Percentiles rank a stretch among this genome's conserved stretches.
Evolutionary conservation across 78 protist genomes (phyloP).

Genomic region (Pelomyxa schiedti): DNA sequence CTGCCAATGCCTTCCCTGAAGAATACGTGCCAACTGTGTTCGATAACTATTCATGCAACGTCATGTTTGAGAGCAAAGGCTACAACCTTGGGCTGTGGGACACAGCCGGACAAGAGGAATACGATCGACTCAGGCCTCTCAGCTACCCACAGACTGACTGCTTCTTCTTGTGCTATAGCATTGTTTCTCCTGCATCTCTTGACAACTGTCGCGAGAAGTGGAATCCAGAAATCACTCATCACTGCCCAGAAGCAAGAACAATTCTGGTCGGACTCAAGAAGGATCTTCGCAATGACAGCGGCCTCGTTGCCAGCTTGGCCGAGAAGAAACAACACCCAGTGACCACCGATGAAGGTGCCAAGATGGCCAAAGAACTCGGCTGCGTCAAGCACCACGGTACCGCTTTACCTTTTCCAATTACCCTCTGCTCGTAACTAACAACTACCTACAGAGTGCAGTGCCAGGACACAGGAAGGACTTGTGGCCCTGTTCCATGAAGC

Average conservation of each 20-base stretch:
- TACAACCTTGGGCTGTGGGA: slow-evolving; percentile 87
- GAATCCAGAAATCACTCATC: slow-evolving; percentile 73
- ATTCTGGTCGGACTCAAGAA: slow-evolving; percentile 78
- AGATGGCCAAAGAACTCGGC: slow-evolving; percentile 9
- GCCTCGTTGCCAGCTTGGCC: slow-evolving; percentile 22
- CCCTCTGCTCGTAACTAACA: too few species aligned
- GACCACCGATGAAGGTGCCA: slow-evolving; percentile 16
- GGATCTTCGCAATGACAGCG: slow-evolving; percentile 65
- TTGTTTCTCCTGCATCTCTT: slow-evolving; percentile 57
- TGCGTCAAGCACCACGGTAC: background rate
- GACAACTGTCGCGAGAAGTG: slow-evolving; percentile 68
- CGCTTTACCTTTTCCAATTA: too few species aligned
- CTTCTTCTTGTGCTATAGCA: slow-evolving; percentile 66
- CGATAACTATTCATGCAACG: slow-evolving; percentile 64
- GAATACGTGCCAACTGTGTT: slow-evolving; percentile 69
- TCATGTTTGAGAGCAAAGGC: slow-evolving; percentile 40
- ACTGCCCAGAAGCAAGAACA: slow-evolving; percentile 51
- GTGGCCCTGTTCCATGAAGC: slow-evolving; percentile 4
- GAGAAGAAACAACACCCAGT: slow-evolving; percentile 39
- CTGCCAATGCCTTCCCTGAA: slow-evolving; percentile 64
- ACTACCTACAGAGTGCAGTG: slow-evolving; percentile 17
- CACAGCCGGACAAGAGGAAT: slow-evolving; percentile 94
- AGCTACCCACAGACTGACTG: slow-evolving; percentile 86
- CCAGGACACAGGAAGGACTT: slow-evolving; percentile 4
- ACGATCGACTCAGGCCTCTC: slow-evolving; percentile 92